phyloP scores from a whole-genome alignment of 192 early-diverging fungal genomes.

The Diversispora epigaea region DNA sequence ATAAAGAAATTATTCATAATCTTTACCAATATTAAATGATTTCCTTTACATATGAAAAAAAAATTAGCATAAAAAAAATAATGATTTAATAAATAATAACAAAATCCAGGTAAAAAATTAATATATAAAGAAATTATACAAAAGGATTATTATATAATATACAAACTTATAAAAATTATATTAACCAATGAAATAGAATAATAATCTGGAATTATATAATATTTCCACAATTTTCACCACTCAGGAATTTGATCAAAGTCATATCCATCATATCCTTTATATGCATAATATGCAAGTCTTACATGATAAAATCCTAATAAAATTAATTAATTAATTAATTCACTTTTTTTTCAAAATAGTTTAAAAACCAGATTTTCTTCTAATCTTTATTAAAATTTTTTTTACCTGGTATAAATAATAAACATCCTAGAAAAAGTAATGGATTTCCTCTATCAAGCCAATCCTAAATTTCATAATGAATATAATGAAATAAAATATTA shows the following conservation, averaged over 20 bases:
- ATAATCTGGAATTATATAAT: neutral
- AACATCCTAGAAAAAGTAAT: constrained; percentile 52
- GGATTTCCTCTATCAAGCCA: constrained; percentile 56
- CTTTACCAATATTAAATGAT: too few relatives aligned
- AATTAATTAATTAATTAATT: too few relatives aligned
- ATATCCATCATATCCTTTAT: constrained; percentile 53
- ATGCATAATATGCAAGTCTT: constrained; percentile 58
- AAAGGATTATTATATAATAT: too few relatives aligned
- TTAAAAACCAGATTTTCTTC: neutral
- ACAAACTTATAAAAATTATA: neutral
- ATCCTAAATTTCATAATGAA: constrained; percentile 35
- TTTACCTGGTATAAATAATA: constrained; percentile 62
- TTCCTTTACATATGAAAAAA: too few relatives aligned
- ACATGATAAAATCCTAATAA: constrained; percentile 53
- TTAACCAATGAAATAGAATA: neutral
- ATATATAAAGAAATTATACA: too few relatives aligned
- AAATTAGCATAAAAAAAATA: too few relatives aligned
- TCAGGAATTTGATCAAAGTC: constrained; percentile 52
- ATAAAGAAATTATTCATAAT: too few relatives aligned
- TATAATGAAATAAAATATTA: neutral
- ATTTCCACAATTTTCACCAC: too few relatives aligned
- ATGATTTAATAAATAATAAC: too few relatives aligned
- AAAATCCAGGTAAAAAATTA: too few relatives aligned
- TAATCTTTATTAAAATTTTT: neutral
- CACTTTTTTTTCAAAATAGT: neutral